Base-by-base conservation (phyloP, 2,329 filamentous ascomycete genomes). In the Cladophialophora psammophila region DNA sequence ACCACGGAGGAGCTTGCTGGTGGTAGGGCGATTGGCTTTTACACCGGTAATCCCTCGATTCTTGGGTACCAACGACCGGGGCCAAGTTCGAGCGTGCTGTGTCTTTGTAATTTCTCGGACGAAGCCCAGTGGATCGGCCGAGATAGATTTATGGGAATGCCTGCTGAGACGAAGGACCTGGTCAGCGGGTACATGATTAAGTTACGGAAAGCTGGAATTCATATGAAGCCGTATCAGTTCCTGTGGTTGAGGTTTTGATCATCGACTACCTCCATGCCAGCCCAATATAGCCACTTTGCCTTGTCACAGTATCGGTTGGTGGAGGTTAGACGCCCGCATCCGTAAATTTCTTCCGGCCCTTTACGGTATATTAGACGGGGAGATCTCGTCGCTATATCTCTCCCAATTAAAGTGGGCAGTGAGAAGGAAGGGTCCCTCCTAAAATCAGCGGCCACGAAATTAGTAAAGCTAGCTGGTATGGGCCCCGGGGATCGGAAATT, bases 71-170 rank as follows among this genome's bases (percentile, higher is more conserved):
- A 72, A 55, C 32, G 71, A 20, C 71, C 69, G 2, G 71, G 71
- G 1, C 18, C 48, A 2, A 65, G 34, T 12, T 63, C 60, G 7
- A 72, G 55, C 26, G 65, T 72, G 20, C 53, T 72, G 34, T 73
- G 71, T 65, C 58, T 73, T 34, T 72, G 70, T 57, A 72, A 71
- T 58, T 73, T 73, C 67, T 68, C 65, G 5, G 70, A 73, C 53
- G 54, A 66, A 5, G 18, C 34, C 12, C 66, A 73, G 50, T 73
- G 71, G 71, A 65, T 72, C 34, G 71, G 71, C 3, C 40, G 65
- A 1, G 70, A 73, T 32, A 58, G 71, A 32, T 73, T 73, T 45
- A 64, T 72, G 68, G 66, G 65, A 1, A 66, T 72, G 70, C 70
- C 71, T 12, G 56, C 60, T 12, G 62, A 65, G 18, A 65, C 64